Evolutionary conservation across 2,329 filamentous ascomycete species (phyloP), one percentile per base, ranked within the genome.

Genomic region (Neopestalotiopsis rosae): DNA sequence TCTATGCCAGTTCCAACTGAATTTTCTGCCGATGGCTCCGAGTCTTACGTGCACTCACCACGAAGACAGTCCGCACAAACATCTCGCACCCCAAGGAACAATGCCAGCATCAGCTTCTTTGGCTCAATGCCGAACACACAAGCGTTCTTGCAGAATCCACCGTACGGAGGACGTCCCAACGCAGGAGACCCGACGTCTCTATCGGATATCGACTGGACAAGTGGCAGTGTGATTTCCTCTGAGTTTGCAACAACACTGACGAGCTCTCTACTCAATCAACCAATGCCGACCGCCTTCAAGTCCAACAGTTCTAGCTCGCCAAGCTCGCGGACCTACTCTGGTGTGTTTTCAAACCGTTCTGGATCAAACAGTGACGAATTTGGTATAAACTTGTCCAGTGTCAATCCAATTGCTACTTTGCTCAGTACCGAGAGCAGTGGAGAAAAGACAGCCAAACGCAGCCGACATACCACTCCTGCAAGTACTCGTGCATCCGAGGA

Each of bases 31-130:
- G 83, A 85, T 58, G 79, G 81, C 3, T 78, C 84, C 2, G 87
- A 90, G n/a, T 83, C 84, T 6, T 90, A 92, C 75, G 81, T 87
- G 1, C 90, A 92, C 73, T 92, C 91, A 0, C 90, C 90, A 24
- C 84, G 85, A 28, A 81, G 81, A 57, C 79, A 76, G 52, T 70
- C 74, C 1, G 70, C 73, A 56, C 71, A 73, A 3, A 64, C 71
- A 34, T 75, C 73, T 56, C 64, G 65, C 12, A 69, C 69, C 28
- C 64, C 71, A 3, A 66, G 61, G 20, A 57, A 73, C 34, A 73
- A 75, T 32, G 30, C 20, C 30, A 49, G 45, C 12, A 28, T 28
- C 24, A 56, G 32, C 45, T 58, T 69, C 61, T 71, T 66, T 32
- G 69, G 63, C 59, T 72, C 76, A 42, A 78, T 77, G 77, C 74